These are phyloP conservation scores for Didymella lethalis DNA, from an alignment of 2,329 filamentous ascomycete genomes.

Conservation along the genomic window DNA sequence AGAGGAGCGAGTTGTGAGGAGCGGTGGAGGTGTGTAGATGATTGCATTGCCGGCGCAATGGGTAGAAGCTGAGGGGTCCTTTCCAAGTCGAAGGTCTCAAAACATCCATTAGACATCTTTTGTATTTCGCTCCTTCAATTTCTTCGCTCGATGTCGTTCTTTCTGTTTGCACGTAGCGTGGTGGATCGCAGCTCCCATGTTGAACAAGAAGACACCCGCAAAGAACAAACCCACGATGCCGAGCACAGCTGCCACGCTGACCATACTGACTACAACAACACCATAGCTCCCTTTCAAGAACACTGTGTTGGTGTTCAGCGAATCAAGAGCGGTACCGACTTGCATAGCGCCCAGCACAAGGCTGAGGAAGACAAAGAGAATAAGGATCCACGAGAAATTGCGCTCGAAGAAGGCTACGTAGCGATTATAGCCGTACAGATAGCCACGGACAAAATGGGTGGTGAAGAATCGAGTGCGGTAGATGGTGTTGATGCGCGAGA, in stretches of 20 bases:
- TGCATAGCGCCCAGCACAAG: slow-evolving; percentile 51
- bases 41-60: not conserved
- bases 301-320: slow-evolving; percentile 30
- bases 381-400: slow-evolving; percentile 49
- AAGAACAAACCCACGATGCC: slow-evolving; percentile 40
- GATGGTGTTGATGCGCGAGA: slow-evolving; percentile 48
- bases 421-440: slow-evolving; percentile 51
- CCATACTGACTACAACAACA: slow-evolving; percentile 49
- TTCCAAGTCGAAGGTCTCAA: too few species aligned
- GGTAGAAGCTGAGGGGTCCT: too few species aligned
- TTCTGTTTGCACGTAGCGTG: slow-evolving; percentile 50
- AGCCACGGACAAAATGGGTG: slow-evolving; percentile 50
- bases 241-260: slow-evolving; percentile 41
- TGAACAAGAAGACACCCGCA: slow-evolving; percentile 45
- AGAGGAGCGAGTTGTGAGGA: slow-evolving; percentile 39
- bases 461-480: slow-evolving; percentile 44
- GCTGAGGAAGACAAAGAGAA: slow-evolving; percentile 50
- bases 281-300: slow-evolving; percentile 43
- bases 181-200: slow-evolving; percentile 48
- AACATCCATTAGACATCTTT: not conserved
- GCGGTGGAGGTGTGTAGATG: too few species aligned
- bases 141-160: slow-evolving; percentile 26
- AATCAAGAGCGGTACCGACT: slow-evolving; percentile 42
- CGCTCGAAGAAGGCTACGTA: slow-evolving; percentile 52
- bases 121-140: slow-evolving; percentile 3